Conservation (phyloP, 192 early-diverging fungal genomes). For the Phycomyces nitens region DNA sequence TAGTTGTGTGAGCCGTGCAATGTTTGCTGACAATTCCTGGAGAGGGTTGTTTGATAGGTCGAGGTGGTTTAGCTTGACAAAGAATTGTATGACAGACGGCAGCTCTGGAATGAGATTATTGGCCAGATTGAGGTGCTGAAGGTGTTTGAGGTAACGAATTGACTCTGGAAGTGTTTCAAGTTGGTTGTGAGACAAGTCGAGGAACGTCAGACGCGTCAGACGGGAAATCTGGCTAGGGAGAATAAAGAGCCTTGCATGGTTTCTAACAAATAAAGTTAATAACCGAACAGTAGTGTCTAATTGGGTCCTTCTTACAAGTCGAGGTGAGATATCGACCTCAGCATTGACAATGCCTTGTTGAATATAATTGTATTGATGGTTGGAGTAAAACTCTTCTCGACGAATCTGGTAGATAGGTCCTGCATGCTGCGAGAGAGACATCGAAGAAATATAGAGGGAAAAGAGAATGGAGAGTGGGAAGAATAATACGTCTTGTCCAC, state of each 20-base stretch:
- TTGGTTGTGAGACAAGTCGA: conserved; percentile 65
- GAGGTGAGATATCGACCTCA: conserved; percentile 19
- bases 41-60: conserved; percentile 68
- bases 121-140: conserved; percentile 60
- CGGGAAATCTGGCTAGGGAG: conserved; percentile 45
- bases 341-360: conserved; percentile 6
- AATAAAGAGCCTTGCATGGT: conserved; percentile 3
- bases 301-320: conserved; percentile 18
- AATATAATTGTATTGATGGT: neutral
- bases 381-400: neutral
- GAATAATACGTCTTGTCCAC: conserved; percentile 27
- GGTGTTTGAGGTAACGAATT: conserved; percentile 59
- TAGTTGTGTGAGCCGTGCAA: conserved; percentile 44
- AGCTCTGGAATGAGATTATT: conserved; percentile 58
- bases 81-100: conserved; percentile 57
- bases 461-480: neutral
- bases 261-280: conserved; percentile 8
- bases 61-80: conserved; percentile 58
- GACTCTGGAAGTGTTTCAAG: conserved; percentile 59
- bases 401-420: neutral
- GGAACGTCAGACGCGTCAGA: conserved; percentile 62
- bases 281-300: neutral
- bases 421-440: neutral
- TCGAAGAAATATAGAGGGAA: neutral
- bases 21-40: conserved; percentile 57